Evolutionary conservation across 148 eudicot genomes (phyloP), one percentile per base, ranked within the genome.

Genomic region (Spergularia marina): DNA sequence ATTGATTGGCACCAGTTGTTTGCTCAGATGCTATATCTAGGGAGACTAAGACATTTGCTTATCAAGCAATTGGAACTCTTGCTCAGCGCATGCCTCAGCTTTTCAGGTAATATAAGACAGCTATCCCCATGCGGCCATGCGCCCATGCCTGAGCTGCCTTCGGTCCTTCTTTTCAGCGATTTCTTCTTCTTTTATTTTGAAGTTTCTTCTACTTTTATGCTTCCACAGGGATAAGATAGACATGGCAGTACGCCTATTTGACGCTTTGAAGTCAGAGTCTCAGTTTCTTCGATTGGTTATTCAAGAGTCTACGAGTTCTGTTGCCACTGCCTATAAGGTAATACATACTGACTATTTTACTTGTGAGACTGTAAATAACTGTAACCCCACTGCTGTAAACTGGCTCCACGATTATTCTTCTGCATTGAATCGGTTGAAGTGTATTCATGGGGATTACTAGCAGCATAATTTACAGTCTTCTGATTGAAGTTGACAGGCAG

Each of bases 51-150:
- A 89, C 88, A 39, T 94, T 91, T 82, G 92, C 91, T 73, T 94
- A 85, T 81, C 97, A 91, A 80, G 96, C 96, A 60, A 89, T 94
- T 78, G 98, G 98, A 79, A 81, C 87, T 85, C 93, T 94, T 76
- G 89, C 98, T 51, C 87, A 89, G 77, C 96, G 97, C 70, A 82
- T 91, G 97, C 98, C 98, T 81, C 90, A 90, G 75, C 98, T 94
- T 83, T 94, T 91, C 84, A 91, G 96, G 98, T 94, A 70, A 70
- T 49, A 25, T 59, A 30, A 20, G 11, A 62, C 14, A 14, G 13
- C 17, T 40, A 18, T 72, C 53, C 53, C 56, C 2, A 30, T 30
- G 36, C 2, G 4, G 36, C 72, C 54, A 51, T 30, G 36, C 2
- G 4, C 2, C 72, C 54, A 51, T 55, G 34, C 49, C 17, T 10